Base-by-base conservation (phyloP, 2,329 filamentous ascomycete genomes). In the Aspergillus costaricaensis region DNA sequence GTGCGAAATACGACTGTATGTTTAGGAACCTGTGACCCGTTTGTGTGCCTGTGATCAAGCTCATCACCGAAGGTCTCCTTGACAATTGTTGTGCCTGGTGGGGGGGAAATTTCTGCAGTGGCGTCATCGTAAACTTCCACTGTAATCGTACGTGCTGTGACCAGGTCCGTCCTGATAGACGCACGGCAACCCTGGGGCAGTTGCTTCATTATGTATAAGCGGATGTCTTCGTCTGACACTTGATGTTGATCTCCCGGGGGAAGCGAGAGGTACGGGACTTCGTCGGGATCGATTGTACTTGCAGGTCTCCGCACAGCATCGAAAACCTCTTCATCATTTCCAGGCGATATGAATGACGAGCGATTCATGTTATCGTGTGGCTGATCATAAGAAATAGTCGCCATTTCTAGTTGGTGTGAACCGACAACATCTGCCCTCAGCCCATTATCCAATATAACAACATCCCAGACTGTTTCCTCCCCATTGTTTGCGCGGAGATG, bases 61-160 rank as follows among this genome's bases (percentile, higher is more conserved):
- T 86, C 62, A 80, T 84, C 63, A 81, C 83, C 63, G 49, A 80
- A 76, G 30, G 73, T 73, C 67, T 81, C 79, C 55, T 78, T 77
- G 43, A 81, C 67, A 70, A 81, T 75, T 58, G 76, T 76, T 1
- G 78, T 80, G 4, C 79, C 79, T 15, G 79, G 79, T 14, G 79
- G 79, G 27, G 79, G 72, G 43, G 72, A 69, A 48, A 81, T 78
- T 49, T 80, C 75, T 21, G 76, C 71, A 52, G 67, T 75, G 32
- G 78, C 72, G 15, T 77, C 70, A 62, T 80, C 77, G 58, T 74
- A 80, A 17, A 81, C 74, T 60, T 81, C 78, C 8, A 81, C 79
- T 2, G 77, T 80, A 54, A 81, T 79, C 1, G 79, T 81, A 57
- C 77, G 77, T 7, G 79, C 74, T 3, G 77, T 80, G 50, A 80